Evolutionary conservation across 2,329 filamentous ascomycete species (phyloP), one percentile per base, ranked within the genome.

Genomic region (Pseudocercospora ulei): DNA sequence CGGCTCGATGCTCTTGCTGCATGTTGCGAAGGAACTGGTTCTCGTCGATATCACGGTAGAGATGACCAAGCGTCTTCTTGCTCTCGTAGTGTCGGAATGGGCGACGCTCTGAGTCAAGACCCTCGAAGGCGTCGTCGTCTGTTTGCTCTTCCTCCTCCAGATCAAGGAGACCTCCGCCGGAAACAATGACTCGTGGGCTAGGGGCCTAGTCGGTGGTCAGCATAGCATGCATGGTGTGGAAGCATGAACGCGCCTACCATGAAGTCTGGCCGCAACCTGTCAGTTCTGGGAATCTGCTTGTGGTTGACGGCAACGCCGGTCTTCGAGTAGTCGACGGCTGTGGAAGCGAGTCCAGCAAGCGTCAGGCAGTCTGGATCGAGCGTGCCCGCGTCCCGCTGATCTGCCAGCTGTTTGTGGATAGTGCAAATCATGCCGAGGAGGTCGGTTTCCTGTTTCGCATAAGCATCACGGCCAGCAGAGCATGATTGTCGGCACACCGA

Each of bases 41-140:
- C 57, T 90, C 83, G 49, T 92, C 75, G 7, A 92, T 77, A 0
- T 69, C 71, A 1, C 82, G 74, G 55, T 82, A 90, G 0, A 92
- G 65, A 3, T 68, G 60, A 0, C 84, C 84, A 0, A 90, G 68
- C 0, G 80, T 66, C 48, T 82, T 84, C 0, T 74, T 50, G 1
- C 79, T 85, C 19, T 59, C 61, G 56, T 90, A 87, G 54, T 77
- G 88, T 3, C 61, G 59, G 68, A 64, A 3, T 50, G 60, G 47
- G 6, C 41, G 44, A 0, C 43, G 51, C 30, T 55, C 53, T 3
- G 40, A 43, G 17, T 57, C 55, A 17, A 57, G 42, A 8, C 49
- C 53, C 14, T 56, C 54, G 20, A 58, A 53, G 5, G 66, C 62
- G 1, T 64, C 61, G 17, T 72, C 64, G 9, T 69, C 65, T 4